phyloP scores from a whole-genome alignment of 148 eudicot species.

The Spergularia marina region DNA sequence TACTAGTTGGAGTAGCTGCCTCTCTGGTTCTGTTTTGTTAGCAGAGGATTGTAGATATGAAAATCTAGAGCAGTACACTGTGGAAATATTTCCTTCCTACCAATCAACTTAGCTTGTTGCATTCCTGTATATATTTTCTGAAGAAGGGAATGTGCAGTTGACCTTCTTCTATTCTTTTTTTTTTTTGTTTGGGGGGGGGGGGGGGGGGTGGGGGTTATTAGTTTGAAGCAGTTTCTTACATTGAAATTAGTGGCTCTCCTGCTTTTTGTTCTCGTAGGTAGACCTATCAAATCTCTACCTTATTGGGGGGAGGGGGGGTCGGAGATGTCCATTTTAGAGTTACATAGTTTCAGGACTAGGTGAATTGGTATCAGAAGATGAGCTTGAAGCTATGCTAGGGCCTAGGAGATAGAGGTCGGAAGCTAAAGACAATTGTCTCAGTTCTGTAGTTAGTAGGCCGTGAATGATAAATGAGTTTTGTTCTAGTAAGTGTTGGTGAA shows the following conservation, averaged over 20 bases:
- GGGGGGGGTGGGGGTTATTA: background rate
- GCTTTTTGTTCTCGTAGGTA: background rate
- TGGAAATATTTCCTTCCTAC: background rate
- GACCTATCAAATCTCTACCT: background rate
- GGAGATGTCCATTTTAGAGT: background rate
- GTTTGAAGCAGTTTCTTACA: background rate
- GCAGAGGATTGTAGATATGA: background rate
- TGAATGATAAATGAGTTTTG: background rate
- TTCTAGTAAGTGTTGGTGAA: background rate
- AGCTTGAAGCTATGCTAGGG: background rate
- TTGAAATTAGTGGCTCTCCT: background rate
- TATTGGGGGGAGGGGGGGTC: background rate
- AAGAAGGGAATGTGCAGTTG: constrained; percentile 1
- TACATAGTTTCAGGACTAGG: background rate
- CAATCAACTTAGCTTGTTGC: background rate
- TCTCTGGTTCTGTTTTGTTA: background rate
- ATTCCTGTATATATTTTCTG: background rate
- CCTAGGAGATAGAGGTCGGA: background rate
- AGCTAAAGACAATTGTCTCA: too few relatives aligned
- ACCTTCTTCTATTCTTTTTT: background rate
- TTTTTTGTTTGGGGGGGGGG: background rate
- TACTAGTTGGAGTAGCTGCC: background rate
- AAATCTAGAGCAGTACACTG: background rate
- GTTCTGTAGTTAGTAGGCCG: too few relatives aligned
- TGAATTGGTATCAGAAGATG: background rate